Base-by-base conservation (phyloP, 2,329 filamentous ascomycete species). In the Aspergillus neotritici region DNA sequence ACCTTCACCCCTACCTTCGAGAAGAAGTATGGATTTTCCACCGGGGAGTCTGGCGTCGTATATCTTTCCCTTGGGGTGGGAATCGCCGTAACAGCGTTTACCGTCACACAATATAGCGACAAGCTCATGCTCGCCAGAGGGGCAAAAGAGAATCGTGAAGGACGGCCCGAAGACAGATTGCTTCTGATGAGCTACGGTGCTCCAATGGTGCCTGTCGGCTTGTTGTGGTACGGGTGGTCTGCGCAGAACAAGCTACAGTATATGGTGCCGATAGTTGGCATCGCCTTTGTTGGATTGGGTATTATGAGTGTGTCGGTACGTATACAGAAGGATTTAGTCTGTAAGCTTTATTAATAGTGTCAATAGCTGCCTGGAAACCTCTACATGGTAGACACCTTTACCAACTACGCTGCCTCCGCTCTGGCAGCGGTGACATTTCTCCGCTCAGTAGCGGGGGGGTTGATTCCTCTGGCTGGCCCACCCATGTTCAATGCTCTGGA, bases 321-420 rank as follows among this genome's bases (percentile, higher is more conserved):
- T 31, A 72, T 77, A 31, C 76, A 80, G 35, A 80, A 21, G 21
- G 21, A 7, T 21, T 21, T 21, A 21, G 21, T 21, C 5, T 21
- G 21, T 21, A 21, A 21, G 21, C 21, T 6, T 2, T 21, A 6
- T 21, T 21, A 21, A 21, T 7, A 21, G 5, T 21, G 4, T 21
- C 2, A 7, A 21, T 21, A 21, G 21, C 21, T 21, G 21, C 21
- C 21, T 21, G 21, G 21, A 7, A 21, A 21, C 5, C 21, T 78
- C 14, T 84, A 84, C 53, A 67, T 83, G 6, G 74, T 84, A 15
- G 79, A 83, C 46, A 73, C 70, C 42, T 71, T 70, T n/a, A 63
- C 67, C 1, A 67, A 62, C n/a, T 57, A 64, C 41, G 71, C 73
- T 0, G 73, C 73, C 0, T 68, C 62, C 38, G 74, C 74, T 0